These are phyloP conservation scores for Xylaria hypoxylon DNA, from an alignment of 2,329 filamentous ascomycete genomes.

Conservation along the genomic window DNA sequence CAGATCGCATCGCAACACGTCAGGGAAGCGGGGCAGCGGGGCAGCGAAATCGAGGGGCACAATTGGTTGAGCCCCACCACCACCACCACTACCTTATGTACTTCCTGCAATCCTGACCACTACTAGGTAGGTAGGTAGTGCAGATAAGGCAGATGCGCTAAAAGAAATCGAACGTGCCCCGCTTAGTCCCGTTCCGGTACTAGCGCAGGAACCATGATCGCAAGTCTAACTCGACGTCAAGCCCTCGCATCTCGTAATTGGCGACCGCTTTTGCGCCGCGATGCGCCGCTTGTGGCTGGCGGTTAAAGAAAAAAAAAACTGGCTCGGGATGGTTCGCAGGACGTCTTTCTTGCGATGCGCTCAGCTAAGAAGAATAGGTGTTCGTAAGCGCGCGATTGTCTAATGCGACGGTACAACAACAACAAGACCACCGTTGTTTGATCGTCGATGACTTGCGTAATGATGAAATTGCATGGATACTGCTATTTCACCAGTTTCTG, in stretches of 20 bases:
- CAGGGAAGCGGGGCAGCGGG: slow-evolving; percentile 19
- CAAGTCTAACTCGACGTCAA: slow-evolving; percentile 39
- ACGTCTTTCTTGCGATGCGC: slow-evolving; percentile 8
- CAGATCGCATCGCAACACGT: slow-evolving; percentile 33
- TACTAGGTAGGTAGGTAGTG: no score
- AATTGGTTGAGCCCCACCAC: background rate
- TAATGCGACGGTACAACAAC: background rate
- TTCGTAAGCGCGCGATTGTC: slow-evolving; percentile 22
- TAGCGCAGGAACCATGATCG: slow-evolving; percentile 31
- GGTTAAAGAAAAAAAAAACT: slow-evolving; percentile 8
- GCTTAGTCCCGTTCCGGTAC: background rate
- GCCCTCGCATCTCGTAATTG: background rate
- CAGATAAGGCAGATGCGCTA: background rate
- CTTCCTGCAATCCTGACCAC: no score
- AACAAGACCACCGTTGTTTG: background rate
- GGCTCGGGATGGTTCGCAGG: background rate
- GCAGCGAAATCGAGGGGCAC: slow-evolving; percentile 22
- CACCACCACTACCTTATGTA: no score
- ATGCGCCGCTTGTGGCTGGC: slow-evolving; percentile 19
- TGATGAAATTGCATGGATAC: no score
- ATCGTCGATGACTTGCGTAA: background rate
- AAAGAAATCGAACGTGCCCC: background rate
- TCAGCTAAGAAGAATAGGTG: background rate
- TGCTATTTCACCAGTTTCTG: background rate
- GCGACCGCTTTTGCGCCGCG: slow-evolving; percentile 15